Conservation (phyloP, 257 asterid species). For the Primulina tabacum region DNA sequence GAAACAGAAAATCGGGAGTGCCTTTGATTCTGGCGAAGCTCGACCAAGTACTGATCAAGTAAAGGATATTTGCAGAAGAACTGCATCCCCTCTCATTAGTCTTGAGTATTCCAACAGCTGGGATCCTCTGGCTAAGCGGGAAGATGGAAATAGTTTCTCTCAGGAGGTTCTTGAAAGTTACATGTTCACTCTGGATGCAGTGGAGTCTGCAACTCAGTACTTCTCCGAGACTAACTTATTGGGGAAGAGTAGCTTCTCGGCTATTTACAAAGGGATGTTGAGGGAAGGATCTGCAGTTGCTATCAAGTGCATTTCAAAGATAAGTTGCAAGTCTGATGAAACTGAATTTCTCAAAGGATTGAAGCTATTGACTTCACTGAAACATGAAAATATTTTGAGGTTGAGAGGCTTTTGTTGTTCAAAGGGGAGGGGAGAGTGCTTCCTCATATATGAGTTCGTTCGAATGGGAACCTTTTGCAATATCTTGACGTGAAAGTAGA, state of each 20-base stretch:
- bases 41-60: slow-evolving; percentile 68
- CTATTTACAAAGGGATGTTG: slow-evolving; percentile 67
- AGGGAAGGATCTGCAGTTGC: slow-evolving; percentile 87
- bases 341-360: slow-evolving; percentile 72
- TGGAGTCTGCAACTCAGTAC: slow-evolving; percentile 82
- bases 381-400: slow-evolving; percentile 72
- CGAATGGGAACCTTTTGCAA: slow-evolving; percentile 76
- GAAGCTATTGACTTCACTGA: slow-evolving; percentile 66
- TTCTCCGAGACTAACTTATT: slow-evolving; percentile 74
- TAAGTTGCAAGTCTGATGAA: slow-evolving; percentile 89
- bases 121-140: slow-evolving; percentile 77
- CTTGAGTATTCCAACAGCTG: slow-evolving; percentile 80
- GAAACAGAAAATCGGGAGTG: slow-evolving; percentile 74
- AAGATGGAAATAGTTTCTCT: slow-evolving; percentile 55
- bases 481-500: slow-evolving; percentile 62
- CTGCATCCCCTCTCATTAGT: slow-evolving; percentile 81
- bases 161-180: slow-evolving; percentile 80
- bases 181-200: slow-evolving; percentile 79
- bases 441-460: slow-evolving; percentile 80
- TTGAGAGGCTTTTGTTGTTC: slow-evolving; percentile 96
- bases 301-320: slow-evolving; percentile 81
- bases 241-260: slow-evolving; percentile 81
- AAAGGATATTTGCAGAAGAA: slow-evolving; percentile 57
- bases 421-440: slow-evolving; percentile 92
- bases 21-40: slow-evolving; percentile 51